A percentile compares a stretch with the other conserved stretches of the same genome.
Conservation (phyloP, 345 rosid species). For the Citrus glauca region DNA sequence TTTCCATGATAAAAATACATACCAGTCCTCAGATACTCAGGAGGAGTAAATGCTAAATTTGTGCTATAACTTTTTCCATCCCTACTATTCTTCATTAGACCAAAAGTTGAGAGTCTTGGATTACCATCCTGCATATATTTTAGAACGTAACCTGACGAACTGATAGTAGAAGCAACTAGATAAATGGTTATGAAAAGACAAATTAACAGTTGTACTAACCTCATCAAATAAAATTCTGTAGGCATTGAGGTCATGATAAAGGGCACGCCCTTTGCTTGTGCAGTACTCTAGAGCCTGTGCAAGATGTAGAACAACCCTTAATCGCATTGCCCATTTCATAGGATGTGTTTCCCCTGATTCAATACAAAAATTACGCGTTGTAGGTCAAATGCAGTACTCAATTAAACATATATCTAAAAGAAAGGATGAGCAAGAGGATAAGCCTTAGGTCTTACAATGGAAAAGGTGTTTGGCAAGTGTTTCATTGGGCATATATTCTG, state of each 20-base stretch:
- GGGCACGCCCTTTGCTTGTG: slow-evolving; percentile 79
- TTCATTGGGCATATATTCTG: slow-evolving; percentile 87
- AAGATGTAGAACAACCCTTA: slow-evolving; percentile 86
- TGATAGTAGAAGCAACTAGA: slow-evolving; percentile 3
- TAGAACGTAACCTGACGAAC: slow-evolving; percentile 8
- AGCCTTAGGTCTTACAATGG: slow-evolving; percentile 60
- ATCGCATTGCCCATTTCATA: slow-evolving; percentile 95
- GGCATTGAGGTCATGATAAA: slow-evolving; percentile 93
- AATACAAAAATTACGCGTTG: not conserved
- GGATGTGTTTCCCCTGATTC: slow-evolving; percentile 88
- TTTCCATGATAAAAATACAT: not conserved
- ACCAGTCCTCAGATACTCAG: slow-evolving; percentile 96
- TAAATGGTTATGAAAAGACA: not conserved
- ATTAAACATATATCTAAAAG: not conserved
- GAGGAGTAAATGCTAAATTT: slow-evolving; percentile 93
- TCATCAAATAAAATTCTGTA: slow-evolving; percentile 88
- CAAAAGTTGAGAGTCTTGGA: slow-evolving; percentile 89
- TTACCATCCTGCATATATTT: slow-evolving; percentile 64
- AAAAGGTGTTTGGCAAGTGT: slow-evolving; percentile 95
- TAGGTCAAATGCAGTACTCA: not conserved
- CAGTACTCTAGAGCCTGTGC: slow-evolving; percentile 95
- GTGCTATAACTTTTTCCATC: slow-evolving; percentile 97
- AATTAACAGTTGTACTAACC: slow-evolving; percentile 32
- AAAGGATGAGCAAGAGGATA: not conserved
- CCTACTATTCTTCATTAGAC: slow-evolving; percentile 94